These are phyloP conservation scores for Paecilomyces sp. DNA, from an alignment of 2,329 filamentous ascomycete species.

Conservation along the genomic window DNA sequence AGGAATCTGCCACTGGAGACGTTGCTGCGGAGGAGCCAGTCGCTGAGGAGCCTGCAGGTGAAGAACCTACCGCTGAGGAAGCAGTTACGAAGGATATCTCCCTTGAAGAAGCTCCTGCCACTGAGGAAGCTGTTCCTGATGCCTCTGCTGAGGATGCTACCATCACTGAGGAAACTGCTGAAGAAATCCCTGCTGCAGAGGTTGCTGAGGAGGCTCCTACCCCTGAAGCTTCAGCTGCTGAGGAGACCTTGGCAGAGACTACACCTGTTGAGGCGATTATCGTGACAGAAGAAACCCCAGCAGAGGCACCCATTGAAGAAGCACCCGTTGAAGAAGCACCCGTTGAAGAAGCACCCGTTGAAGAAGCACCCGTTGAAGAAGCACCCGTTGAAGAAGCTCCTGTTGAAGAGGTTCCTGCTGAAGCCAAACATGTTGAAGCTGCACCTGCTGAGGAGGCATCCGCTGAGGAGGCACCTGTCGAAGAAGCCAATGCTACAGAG, in stretches of 20 bases:
- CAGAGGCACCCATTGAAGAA: not conserved
- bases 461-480: not conserved
- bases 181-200: not conserved
- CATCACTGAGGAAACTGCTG: not conserved
- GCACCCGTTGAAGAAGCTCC: conserved; percentile 1
- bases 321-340: not conserved
- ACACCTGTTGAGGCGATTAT: not conserved
- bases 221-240: not conserved
- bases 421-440: conserved; percentile 2
- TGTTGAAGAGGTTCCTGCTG: conserved; percentile 4
- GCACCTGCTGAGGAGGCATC: not conserved
- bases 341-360: not conserved
- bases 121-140: not conserved
- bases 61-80: not conserved
- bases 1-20: not conserved
- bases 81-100: not conserved
- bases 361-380: not conserved
- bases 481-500: not conserved
- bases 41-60: not conserved
- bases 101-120: not conserved
- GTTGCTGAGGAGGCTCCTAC: not conserved
- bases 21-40: not conserved
- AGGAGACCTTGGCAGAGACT: not conserved
- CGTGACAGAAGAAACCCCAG: not conserved
- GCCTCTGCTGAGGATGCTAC: not conserved